Evolutionary conservation across 2,329 filamentous ascomycete genomes (phyloP).

Genomic region (Fusarium azukiicola): DNA sequence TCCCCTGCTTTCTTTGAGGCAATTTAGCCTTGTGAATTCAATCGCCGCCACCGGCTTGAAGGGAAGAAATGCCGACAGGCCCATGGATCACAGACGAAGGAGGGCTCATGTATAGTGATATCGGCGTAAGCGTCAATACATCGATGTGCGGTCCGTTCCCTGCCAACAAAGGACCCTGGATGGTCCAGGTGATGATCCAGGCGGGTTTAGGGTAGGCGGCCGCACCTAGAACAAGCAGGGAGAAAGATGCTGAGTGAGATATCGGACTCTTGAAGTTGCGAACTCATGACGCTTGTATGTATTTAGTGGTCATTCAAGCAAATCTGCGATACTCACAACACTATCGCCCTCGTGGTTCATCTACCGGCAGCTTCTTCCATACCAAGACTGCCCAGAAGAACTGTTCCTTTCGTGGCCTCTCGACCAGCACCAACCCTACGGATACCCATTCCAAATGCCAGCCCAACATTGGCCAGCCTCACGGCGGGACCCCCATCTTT

Average conservation of each 20-base stretch:
- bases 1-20: too few species aligned
- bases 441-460: background rate
- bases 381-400: background rate
- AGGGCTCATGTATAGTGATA: conserved; percentile 7
- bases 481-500: conserved; percentile 1
- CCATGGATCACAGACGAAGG: background rate
- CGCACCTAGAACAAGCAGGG: background rate
- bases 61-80: background rate
- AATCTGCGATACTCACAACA: background rate
- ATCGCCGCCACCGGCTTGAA: background rate
- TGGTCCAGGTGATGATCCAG: background rate
- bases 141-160: background rate
- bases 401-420: background rate
- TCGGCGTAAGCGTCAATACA: background rate
- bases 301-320: background rate
- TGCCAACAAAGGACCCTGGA: background rate
- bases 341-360: background rate
- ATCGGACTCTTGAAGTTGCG: background rate
- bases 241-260: background rate
- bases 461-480: background rate
- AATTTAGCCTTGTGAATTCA: too few species aligned
- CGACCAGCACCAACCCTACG: background rate
- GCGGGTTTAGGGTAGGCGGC: background rate
- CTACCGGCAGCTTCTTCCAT: background rate
- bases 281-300: background rate